Base-by-base conservation (phyloP, 1,284 basidiomycete species). In the Anthracocystis panici-leucophaei region DNA sequence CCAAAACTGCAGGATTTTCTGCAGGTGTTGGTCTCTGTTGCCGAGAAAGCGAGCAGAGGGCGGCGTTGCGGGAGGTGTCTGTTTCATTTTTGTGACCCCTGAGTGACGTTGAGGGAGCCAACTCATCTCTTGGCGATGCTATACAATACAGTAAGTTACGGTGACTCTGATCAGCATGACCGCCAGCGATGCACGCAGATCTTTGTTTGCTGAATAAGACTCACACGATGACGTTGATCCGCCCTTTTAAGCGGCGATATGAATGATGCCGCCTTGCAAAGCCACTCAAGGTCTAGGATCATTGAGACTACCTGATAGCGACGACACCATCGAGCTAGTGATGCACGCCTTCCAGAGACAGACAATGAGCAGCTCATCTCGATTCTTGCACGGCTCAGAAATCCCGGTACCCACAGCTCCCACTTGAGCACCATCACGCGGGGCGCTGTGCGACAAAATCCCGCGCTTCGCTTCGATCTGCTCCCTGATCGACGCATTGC, bases 211-310 rank as follows among this genome's bases (percentile, higher is more conserved):
- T 52, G 46, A 58, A 63, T 55, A 55, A 48, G 57, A 51, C 59
- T 62, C 66, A 51, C 23, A 18, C 23, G 8, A 68, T 63, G 66
- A 68, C 59, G 66, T 68, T 53, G 60, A 8, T 33, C 20, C 29
- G 16, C 12, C 27, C 51, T 55, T 44, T 46, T 27, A 57, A 45
- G 10, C 42, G 42, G 50, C 35, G 41, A 48, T n/a, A n/a, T 55
- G 38, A 33, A 25, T 35, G 16, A 8, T n/a, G 21, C 27, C 14
- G 41, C 27, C 25, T 25, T 18, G n/a, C 23, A 25, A 23, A 33
- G 48, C 27, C 44, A 42, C 41, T 42, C 20, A 42, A n/a, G n/a
- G n/a, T n/a, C n/a, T n/a, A n/a, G 27, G 27, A 7, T 12, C 45
- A 29, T 8, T 23, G 31, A 38, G 49, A 23, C 6, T 12, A 23